Evolutionary conservation across 2,329 filamentous ascomycete species (phyloP).

Genomic region (Hymenoscyphus occultus): DNA sequence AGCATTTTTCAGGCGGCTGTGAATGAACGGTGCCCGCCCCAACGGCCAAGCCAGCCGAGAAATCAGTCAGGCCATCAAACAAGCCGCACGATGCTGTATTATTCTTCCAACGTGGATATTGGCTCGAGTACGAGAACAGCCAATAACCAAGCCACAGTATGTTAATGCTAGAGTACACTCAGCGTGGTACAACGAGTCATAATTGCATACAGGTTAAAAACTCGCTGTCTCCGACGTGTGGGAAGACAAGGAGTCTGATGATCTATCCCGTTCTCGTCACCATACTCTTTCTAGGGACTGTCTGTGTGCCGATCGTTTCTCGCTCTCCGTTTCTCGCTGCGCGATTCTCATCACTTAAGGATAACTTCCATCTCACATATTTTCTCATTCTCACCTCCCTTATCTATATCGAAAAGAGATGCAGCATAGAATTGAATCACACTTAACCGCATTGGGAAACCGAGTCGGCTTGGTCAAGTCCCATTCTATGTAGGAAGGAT

Average conservation of each 20-base stretch:
- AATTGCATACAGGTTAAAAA: background rate
- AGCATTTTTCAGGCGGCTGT: background rate
- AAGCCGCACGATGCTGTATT: background rate
- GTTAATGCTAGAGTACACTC: too few relatives aligned
- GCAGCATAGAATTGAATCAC: background rate
- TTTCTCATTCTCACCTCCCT: background rate
- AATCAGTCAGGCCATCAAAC: background rate
- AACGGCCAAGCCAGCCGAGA: background rate
- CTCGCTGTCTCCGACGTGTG: background rate
- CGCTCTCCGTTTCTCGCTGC: background rate
- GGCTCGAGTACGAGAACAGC: background rate
- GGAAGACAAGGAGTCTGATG: background rate
- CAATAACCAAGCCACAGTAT: background rate
- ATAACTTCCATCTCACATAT: background rate
- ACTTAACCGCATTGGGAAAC: background rate
- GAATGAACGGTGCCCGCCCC: background rate
- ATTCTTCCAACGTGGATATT: background rate
- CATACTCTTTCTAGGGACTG: background rate
- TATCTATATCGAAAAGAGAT: background rate
- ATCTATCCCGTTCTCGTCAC: background rate
- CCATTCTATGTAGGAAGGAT: background rate
- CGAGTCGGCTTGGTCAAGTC: background rate
- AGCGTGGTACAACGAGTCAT: background rate
- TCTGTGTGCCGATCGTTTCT: background rate
- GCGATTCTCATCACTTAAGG: background rate